A percentile compares a stretch with the other conserved stretches of the same genome.
Evolutionary conservation across 768 basidiomycete species (phyloP).

Genomic region (Daedaleopsis nitida): DNA sequence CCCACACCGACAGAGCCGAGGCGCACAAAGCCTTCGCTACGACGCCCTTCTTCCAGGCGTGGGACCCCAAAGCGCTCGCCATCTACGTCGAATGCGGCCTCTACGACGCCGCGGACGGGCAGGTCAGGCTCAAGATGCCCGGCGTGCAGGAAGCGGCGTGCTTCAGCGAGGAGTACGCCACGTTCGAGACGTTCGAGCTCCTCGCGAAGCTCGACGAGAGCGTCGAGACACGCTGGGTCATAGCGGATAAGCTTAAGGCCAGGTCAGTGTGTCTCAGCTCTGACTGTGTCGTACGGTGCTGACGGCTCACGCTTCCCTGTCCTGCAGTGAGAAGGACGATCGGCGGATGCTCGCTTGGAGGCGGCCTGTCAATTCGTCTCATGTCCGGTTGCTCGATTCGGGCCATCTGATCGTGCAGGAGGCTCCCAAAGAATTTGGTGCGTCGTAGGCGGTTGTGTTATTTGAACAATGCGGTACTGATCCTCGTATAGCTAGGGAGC

Average conservation of each 20-base stretch:
- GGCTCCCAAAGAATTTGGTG: constrained; percentile 30
- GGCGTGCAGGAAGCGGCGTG: constrained; percentile 63
- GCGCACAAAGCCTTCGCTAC: constrained; percentile 51
- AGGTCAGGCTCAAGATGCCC: constrained; percentile 65
- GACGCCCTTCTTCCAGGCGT: constrained; percentile 68
- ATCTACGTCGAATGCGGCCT: constrained; percentile 64
- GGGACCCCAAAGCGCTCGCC: constrained; percentile 66
- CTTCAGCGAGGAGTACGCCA: constrained; percentile 48
- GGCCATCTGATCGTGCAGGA: constrained; percentile 39
- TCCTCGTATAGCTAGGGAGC: constrained; percentile 19
- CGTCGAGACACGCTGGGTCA: constrained; percentile 55
- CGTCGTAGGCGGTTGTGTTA: neutral
- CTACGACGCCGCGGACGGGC: constrained; percentile 38
- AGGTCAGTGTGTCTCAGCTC: constrained; percentile 37
- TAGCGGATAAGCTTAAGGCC: constrained; percentile 46
- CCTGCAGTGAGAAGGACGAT: constrained; percentile 12
- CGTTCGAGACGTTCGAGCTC: constrained; percentile 42
- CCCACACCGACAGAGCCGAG: constrained; percentile 49
- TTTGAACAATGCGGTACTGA: neutral
- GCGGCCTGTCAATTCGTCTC: constrained; percentile 36
- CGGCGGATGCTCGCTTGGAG: constrained; percentile 32
- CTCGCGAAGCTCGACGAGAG: constrained; percentile 45
- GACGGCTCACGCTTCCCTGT: neutral
- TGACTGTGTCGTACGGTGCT: neutral
- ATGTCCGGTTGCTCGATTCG: constrained; percentile 31